Percentiles rank a stretch among this genome's conserved stretches.
Conservation (phyloP, 768 basidiomycete genomes). For the Calocybe indica region DNA sequence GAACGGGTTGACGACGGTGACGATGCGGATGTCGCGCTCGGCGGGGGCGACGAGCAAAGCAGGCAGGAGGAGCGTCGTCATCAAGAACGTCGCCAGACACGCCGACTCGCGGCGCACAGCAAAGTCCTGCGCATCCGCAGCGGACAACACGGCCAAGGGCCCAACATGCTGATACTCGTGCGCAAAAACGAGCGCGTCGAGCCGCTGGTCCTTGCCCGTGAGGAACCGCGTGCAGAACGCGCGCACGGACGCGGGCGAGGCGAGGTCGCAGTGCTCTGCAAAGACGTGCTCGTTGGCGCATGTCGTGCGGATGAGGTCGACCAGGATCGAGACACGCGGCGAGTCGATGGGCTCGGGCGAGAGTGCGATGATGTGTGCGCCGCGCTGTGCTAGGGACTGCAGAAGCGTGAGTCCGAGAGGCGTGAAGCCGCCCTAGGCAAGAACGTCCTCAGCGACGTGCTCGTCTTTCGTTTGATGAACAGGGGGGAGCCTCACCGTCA, state of each 20-base stretch:
- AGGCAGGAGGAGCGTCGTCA: slow-evolving; percentile 76
- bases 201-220: slow-evolving; percentile 46
- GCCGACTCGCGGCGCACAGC: slow-evolving; percentile 35
- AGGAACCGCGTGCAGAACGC: slow-evolving; percentile 66
- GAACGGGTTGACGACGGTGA: slow-evolving; percentile 83
- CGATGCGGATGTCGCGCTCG: slow-evolving; percentile 88
- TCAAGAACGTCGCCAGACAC: slow-evolving; percentile 70
- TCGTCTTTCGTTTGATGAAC: neutral
- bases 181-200: slow-evolving; percentile 76
- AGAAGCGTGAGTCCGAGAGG: slow-evolving; percentile 65
- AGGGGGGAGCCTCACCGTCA: slow-evolving; percentile 48
- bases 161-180: slow-evolving; percentile 75
- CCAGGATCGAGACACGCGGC: slow-evolving; percentile 47
- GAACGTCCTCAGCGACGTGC: too few relatives aligned
- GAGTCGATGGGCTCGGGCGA: slow-evolving; percentile 54
- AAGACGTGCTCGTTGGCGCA: slow-evolving; percentile 74
- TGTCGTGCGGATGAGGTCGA: slow-evolving; percentile 60
- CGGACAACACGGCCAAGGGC: slow-evolving; percentile 23
- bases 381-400: slow-evolving; percentile 61
- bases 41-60: slow-evolving; percentile 73
- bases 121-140: slow-evolving; percentile 10
- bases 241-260: slow-evolving; percentile 60
- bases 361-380: slow-evolving; percentile 77
- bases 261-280: slow-evolving; percentile 73
- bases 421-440: slow-evolving; percentile 63